phyloP scores from a whole-genome alignment of 768 basidiomycete genomes.

The Collybia sp. region DNA sequence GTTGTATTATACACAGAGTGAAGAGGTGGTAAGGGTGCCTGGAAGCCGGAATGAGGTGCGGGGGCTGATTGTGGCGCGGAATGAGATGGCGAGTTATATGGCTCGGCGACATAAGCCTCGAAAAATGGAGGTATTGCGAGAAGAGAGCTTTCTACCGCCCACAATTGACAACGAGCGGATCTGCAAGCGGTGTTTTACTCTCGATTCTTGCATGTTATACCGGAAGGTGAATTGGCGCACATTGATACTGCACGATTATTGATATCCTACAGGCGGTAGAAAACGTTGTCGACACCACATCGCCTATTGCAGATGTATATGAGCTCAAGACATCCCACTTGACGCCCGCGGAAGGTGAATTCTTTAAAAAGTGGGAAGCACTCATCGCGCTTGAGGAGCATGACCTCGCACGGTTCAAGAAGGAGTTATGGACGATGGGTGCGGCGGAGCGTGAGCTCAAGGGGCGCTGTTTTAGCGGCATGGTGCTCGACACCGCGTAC shows the following conservation, averaged over 20 bases:
- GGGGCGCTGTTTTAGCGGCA: constrained; percentile 81
- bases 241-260: constrained; percentile 6
- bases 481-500: constrained; percentile 59
- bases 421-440: constrained; percentile 91
- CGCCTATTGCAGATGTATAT: constrained; percentile 65
- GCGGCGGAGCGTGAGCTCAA: constrained; percentile 73
- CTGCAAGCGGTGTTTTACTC: constrained; percentile 77
- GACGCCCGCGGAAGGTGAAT: constrained; percentile 56
- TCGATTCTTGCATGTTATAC: constrained; percentile 93
- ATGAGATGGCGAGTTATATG: constrained; percentile 80
- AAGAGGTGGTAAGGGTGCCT: constrained; percentile 82
- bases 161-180: constrained; percentile 78
- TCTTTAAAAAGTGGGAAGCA: constrained; percentile 90
- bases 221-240: constrained; percentile 52
- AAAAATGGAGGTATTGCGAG: constrained; percentile 8
- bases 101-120: constrained; percentile 36
- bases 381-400: constrained; percentile 84
- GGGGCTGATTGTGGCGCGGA: constrained; percentile 75
- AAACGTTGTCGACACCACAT: constrained; percentile 44
- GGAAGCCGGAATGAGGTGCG: constrained; percentile 78
- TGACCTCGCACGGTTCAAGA: constrained; percentile 77
- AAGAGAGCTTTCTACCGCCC: constrained; percentile 71
- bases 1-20: constrained; percentile 91
- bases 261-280: constrained; percentile 56
- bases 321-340: constrained; percentile 79